A percentile compares a stretch with the other conserved stretches of the same genome.
phyloP scores from a whole-genome alignment of 1,284 basidiomycete genomes.

The Tilletia walkeri region DNA sequence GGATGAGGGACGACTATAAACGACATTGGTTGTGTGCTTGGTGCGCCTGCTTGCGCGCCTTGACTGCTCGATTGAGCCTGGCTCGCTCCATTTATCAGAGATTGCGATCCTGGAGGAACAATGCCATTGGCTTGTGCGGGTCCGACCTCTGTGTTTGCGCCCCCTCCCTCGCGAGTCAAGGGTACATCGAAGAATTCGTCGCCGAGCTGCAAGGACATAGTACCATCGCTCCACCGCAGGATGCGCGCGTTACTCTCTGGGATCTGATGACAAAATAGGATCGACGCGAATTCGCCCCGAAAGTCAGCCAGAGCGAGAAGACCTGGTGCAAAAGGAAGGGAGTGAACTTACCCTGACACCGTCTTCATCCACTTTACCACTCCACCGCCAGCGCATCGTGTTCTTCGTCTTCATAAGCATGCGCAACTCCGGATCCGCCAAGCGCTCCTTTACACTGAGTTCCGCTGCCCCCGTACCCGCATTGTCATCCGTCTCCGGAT shows the following conservation, averaged over 20 bases:
- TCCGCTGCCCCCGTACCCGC: conserved; percentile 60
- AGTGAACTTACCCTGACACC: conserved; percentile 66
- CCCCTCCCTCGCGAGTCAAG: conserved; percentile 32
- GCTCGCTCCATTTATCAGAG: conserved; percentile 19
- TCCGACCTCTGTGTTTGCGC: not conserved
- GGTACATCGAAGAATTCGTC: conserved; percentile 83
- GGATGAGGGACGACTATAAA: conserved; percentile 89
- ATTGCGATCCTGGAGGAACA: conserved; percentile 4
- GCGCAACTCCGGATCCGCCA: conserved; percentile 48
- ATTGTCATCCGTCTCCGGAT: conserved; percentile 41
- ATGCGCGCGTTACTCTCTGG: conserved; percentile 82
- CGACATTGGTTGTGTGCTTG: conserved; percentile 50
- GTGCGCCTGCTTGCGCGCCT: not conserved
- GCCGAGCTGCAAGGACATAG: conserved; percentile 78
- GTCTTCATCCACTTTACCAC: conserved; percentile 63
- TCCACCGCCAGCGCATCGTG: conserved; percentile 86
- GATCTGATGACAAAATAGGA: conserved; percentile 58
- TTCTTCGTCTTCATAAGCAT: conserved; percentile 73
- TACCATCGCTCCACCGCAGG: conserved; percentile 87
- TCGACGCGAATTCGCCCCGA: no score
- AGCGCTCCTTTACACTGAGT: conserved; percentile 59
- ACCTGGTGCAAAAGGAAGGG: not conserved
- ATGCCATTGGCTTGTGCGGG: conserved; percentile 12
- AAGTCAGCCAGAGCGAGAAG: no score
- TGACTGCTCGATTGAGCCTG: conserved; percentile 19